A percentile compares a stretch with the other conserved stretches of the same genome.
Conservation (phyloP, 495 filamentous ascomycete genomes). For the Hypoxylon fuscum region DNA sequence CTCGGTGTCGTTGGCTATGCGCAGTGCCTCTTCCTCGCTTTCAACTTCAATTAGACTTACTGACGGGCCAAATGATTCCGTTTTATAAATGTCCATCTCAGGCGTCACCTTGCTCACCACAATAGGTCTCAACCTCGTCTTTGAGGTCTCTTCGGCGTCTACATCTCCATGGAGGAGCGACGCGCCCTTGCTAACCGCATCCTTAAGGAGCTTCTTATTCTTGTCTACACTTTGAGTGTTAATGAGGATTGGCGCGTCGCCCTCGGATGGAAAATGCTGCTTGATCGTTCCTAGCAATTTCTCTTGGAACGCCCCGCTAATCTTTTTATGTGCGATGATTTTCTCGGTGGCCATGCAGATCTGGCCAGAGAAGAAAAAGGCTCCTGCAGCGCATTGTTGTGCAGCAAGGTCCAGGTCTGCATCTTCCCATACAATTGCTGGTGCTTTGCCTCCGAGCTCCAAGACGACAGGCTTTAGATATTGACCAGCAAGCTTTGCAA, state of each 20-base stretch:
- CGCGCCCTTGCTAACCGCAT: conserved; percentile 76
- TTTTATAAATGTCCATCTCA: conserved; percentile 84
- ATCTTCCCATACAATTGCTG: conserved; percentile 71
- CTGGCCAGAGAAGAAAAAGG: conserved; percentile 74
- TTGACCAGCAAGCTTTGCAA: conserved; percentile 66
- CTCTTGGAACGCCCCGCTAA: conserved; percentile 71
- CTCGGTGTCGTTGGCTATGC: conserved; percentile 82
- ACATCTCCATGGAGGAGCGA: conserved; percentile 68
- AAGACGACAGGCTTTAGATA: conserved; percentile 73
- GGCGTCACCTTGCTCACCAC: conserved; percentile 74
- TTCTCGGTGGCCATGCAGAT: conserved; percentile 91
- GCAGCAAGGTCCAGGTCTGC: conserved; percentile 70
- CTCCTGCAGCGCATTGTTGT: conserved; percentile 57
- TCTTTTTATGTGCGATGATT: conserved; percentile 78
- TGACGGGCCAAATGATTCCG: conserved; percentile 84
- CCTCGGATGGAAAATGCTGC: conserved; percentile 57
- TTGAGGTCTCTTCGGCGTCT: conserved; percentile 53
- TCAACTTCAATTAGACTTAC: conserved; percentile 67
- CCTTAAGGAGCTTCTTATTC: conserved; percentile 70
- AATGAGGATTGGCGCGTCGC: conserved; percentile 69
- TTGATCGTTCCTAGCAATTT: conserved; percentile 64
- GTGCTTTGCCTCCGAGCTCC: conserved; percentile 75
- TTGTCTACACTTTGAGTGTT: conserved; percentile 68
- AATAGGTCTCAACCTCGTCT: conserved; percentile 73
- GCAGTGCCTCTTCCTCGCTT: conserved; percentile 73